Evolutionary conservation across 768 basidiomycete genomes (phyloP), one percentile per base, ranked within the genome.

Genomic region (Hebeloma cylindrosporum): DNA sequence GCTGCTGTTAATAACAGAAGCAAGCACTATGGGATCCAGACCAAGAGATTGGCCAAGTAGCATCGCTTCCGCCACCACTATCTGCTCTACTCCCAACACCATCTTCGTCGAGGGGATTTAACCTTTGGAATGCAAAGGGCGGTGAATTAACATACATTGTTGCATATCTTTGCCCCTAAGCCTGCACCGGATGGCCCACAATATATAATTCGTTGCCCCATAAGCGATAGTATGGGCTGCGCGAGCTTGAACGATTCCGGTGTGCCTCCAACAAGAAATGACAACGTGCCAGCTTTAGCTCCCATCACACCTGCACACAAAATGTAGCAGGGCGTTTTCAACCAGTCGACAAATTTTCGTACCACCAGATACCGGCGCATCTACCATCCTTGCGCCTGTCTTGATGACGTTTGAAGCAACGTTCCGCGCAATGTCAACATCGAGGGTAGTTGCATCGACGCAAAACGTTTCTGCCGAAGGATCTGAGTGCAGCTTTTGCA

Each of bases 351-450:
- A 17, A 13, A 42, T 25, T 23, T 29, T 64, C 80, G 43, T 60
- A 87, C 91, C 93, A 44, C 94, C 94, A 36, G 91, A 93, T 1
- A 97, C 93, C 2, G 94, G 94, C 4, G 94, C 93, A 60, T 97
- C 94, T 16, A 96, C 74, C 81, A 96, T 92, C 29, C 66, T 66
- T 5, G 83, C 89, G 18, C 86, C 83, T 20, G 73, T 66, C 10
- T 57, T 45, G 7, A 66, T 69, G 1, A 88, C 78, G 17, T 73
- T 66, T 7, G 60, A 47, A 0, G 91, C 79, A 8, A 94, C 80
- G 22, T 74, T 64, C 30, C 79, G 79, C 0, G 93, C 84, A 7
- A 86, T 80, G 5, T 71, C 71, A 5, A 93, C 85, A 54, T 95
- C 92, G 28, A 94, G 72, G 0, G 94, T 95, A 7, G 94, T 97